Evolutionary conservation across 768 basidiomycete species (phyloP).

Genomic region (Lactarius psammicola): DNA sequence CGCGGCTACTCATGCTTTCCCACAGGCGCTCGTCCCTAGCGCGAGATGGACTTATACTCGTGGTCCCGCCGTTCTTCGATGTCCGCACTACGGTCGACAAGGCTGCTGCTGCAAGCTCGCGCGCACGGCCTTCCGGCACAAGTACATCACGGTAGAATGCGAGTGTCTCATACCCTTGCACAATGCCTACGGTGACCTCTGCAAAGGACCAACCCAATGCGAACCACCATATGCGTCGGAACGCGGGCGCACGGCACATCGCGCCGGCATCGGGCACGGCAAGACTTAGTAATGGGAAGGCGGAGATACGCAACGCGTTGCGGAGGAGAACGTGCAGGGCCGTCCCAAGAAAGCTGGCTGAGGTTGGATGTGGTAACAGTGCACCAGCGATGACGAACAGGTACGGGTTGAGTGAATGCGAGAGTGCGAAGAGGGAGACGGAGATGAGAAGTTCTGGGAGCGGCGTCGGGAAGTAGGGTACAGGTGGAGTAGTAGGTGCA

Average conservation of each 20-base stretch:
- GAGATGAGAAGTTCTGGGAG: constrained; percentile 64
- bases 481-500: constrained; percentile 39
- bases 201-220: constrained; percentile 73
- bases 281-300: constrained; percentile 53
- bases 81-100: constrained; percentile 12
- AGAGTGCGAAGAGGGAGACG: constrained; percentile 58
- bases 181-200: constrained; percentile 61
- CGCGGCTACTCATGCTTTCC: constrained; percentile 22
- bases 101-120: constrained; percentile 40
- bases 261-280: constrained; percentile 46
- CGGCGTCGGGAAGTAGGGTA: constrained; percentile 56
- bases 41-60: constrained; percentile 12
- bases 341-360: constrained; percentile 40
- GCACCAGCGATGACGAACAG: constrained; percentile 41
- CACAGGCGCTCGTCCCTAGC: constrained; percentile 15
- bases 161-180: constrained; percentile 70
- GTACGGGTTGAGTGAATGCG: constrained; percentile 52
- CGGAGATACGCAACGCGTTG: constrained; percentile 52
- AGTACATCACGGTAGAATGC: constrained; percentile 67
- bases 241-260: constrained; percentile 56
- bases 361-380: constrained; percentile 35
- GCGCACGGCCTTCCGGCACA: constrained; percentile 44
- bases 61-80: constrained; percentile 27
- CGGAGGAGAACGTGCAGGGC: constrained; percentile 51
- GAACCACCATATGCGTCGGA: constrained; percentile 73